These are phyloP conservation scores for Choiromyces venosus DNA, from an alignment of 495 filamentous ascomycete species.

Conservation along the genomic window DNA sequence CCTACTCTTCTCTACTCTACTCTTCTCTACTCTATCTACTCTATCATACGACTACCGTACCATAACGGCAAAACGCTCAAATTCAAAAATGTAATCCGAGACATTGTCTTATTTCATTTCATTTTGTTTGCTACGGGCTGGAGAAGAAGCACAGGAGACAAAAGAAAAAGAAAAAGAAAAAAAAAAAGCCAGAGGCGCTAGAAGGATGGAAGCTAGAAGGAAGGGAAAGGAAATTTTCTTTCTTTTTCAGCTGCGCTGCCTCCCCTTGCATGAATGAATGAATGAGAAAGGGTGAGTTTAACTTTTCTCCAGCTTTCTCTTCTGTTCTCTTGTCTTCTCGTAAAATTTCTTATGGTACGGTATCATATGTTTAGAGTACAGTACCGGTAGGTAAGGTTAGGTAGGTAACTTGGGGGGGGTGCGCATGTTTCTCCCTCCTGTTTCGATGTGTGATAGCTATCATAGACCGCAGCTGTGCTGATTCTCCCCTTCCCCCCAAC, in stretches of 20 bases:
- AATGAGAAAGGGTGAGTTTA: background rate
- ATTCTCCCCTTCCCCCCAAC: too few relatives aligned
- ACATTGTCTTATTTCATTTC: background rate
- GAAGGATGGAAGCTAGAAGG: background rate
- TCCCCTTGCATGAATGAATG: background rate
- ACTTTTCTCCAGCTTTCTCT: too few relatives aligned
- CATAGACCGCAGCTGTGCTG: too few relatives aligned
- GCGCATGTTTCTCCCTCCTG: too few relatives aligned
- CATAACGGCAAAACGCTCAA: too few relatives aligned
- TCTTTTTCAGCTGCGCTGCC: background rate
- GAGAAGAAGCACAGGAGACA: background rate
- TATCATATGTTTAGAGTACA: too few relatives aligned
- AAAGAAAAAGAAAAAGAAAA: background rate
- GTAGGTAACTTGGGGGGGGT: too few relatives aligned
- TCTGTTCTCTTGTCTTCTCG: background rate
- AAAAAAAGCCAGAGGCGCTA: background rate
- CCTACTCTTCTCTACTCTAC: background rate
- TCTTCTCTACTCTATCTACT: background rate
- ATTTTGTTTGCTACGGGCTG: background rate
- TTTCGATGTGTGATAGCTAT: too few relatives aligned
- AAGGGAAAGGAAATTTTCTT: background rate
- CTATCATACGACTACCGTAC: too few relatives aligned
- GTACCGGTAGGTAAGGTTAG: too few relatives aligned
- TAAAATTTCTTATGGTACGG: too few relatives aligned
- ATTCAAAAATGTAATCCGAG: background rate